Evolutionary conservation across 139 green algal genomes (phyloP).

Genomic region (Dunaliella sp.): DNA sequence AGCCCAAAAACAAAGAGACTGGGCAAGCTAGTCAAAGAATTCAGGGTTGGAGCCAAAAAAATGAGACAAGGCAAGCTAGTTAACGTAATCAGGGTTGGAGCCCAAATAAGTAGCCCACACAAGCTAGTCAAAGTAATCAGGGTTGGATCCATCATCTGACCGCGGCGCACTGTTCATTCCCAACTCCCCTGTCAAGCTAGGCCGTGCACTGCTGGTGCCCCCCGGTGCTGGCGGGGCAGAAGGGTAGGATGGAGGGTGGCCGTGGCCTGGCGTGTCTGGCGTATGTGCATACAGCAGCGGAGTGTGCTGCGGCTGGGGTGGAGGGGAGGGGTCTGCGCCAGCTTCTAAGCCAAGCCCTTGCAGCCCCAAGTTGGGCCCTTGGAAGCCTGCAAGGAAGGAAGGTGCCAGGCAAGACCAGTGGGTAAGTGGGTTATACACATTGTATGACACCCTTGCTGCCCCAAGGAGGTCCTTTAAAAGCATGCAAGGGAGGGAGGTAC

Average conservation of each 20-base stretch:
- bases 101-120: too few species aligned
- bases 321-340: background rate
- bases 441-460: too few species aligned
- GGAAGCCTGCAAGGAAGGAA: background rate
- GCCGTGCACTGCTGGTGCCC: background rate
- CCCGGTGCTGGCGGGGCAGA: background rate
- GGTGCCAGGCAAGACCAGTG: background rate
- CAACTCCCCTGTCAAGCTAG: background rate
- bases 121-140: constrained; percentile 6
- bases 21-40: too few species aligned
- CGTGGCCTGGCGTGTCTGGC: too few species aligned
- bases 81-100: too few species aligned
- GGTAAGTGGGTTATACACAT: too few species aligned
- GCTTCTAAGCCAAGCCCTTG: background rate
- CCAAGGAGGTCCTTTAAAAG: too few species aligned
- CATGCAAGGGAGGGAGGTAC: too few species aligned
- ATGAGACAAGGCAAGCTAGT: too few species aligned
- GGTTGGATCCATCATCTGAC: background rate
- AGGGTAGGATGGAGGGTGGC: background rate
- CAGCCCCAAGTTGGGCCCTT: too few species aligned
- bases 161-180: background rate
- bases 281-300: background rate
- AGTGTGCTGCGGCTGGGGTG: background rate
- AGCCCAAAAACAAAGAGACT: too few species aligned
- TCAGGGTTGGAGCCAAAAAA: too few species aligned